Evolutionary conservation across 139 green algal genomes (phyloP).

Genomic region (Medakamo hakoo): DNA sequence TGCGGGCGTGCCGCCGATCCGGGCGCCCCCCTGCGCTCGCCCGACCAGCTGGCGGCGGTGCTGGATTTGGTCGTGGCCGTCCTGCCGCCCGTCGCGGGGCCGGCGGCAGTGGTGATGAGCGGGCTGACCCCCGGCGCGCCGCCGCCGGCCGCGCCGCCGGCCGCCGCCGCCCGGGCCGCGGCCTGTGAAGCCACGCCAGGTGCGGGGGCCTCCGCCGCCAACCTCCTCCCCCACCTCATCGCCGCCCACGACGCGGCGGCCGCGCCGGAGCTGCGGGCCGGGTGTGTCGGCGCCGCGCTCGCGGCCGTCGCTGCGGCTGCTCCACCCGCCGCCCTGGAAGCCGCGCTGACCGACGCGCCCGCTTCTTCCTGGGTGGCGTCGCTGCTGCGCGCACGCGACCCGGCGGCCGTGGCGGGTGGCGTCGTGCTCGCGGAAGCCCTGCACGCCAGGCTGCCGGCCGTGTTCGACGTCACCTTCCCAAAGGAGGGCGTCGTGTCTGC

Average conservation of each 20-base stretch:
- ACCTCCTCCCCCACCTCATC: slow-evolving; percentile 67
- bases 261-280: slow-evolving; percentile 36
- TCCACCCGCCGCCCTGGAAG: slow-evolving; percentile 29
- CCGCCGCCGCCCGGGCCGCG: not conserved
- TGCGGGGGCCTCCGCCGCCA: slow-evolving; percentile 31
- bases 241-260: slow-evolving; percentile 45
- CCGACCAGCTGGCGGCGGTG: slow-evolving; percentile 71
- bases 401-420: slow-evolving; percentile 14
- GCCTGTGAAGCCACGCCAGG: not conserved
- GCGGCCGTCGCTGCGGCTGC: slow-evolving; percentile 49
- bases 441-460: not conserved
- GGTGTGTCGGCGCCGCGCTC: slow-evolving; percentile 51
- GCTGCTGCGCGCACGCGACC: slow-evolving; percentile 58
- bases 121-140: slow-evolving; percentile 10
- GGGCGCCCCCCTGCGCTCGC: slow-evolving; percentile 36
- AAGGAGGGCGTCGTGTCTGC: slow-evolving; percentile 77
- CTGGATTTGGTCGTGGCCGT: slow-evolving; percentile 51
- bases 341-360: slow-evolving; percentile 43
- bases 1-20: slow-evolving; percentile 13
- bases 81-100: slow-evolving; percentile 56
- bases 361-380: slow-evolving; percentile 63
- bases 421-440: slow-evolving; percentile 12
- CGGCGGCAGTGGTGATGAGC: slow-evolving; percentile 24
- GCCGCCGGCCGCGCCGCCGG: not conserved
- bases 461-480: slow-evolving; percentile 34